Conservation (phyloP, 768 basidiomycete genomes). For the Leucosporidium creatinivorum region DNA sequence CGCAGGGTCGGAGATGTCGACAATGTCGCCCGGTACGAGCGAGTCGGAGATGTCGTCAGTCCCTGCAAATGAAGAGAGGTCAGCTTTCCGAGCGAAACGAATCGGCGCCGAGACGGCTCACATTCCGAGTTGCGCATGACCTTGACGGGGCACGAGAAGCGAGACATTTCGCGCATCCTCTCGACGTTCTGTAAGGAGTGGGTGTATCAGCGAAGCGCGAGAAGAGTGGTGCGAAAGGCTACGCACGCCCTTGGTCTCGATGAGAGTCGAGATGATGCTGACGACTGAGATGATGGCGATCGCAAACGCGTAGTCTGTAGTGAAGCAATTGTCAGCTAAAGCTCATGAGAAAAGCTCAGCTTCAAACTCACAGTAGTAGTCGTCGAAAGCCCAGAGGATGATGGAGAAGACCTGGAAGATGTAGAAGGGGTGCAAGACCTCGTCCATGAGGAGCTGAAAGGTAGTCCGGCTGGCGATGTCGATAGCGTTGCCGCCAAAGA, state of each 20-base stretch:
- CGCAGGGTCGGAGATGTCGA: slow-evolving; percentile 73
- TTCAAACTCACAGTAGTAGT: slow-evolving; percentile 56
- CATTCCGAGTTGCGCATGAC: slow-evolving; percentile 65
- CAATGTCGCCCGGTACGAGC: slow-evolving; percentile 84
- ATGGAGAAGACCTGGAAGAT: slow-evolving; percentile 97
- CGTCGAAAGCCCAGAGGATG: slow-evolving; percentile 83
- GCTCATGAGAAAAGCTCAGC: background rate
- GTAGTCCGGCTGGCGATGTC: slow-evolving; percentile 84
- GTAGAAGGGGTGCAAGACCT: slow-evolving; percentile 96
- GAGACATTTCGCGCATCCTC: slow-evolving; percentile 93
- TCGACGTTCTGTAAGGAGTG: slow-evolving; percentile 60
- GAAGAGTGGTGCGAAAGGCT: background rate
- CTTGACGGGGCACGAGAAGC: slow-evolving; percentile 69
- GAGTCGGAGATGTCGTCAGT: slow-evolving; percentile 70
- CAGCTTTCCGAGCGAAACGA: background rate
- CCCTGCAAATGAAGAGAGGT: slow-evolving; percentile 3
- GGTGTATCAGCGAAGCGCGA: background rate
- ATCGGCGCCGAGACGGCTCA: slow-evolving; percentile 43
- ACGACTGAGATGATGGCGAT: slow-evolving; percentile 82
- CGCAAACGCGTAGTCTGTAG: slow-evolving; percentile 82
- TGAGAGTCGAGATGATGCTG: slow-evolving; percentile 73
- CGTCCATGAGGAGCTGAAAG: slow-evolving; percentile 70
- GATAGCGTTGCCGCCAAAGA: slow-evolving; percentile 81
- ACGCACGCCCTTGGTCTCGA: slow-evolving; percentile 82
- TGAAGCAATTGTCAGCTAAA: background rate